Base-by-base conservation (phyloP, 306 rosid species). In the Notholithocarpus densiflorus region DNA sequence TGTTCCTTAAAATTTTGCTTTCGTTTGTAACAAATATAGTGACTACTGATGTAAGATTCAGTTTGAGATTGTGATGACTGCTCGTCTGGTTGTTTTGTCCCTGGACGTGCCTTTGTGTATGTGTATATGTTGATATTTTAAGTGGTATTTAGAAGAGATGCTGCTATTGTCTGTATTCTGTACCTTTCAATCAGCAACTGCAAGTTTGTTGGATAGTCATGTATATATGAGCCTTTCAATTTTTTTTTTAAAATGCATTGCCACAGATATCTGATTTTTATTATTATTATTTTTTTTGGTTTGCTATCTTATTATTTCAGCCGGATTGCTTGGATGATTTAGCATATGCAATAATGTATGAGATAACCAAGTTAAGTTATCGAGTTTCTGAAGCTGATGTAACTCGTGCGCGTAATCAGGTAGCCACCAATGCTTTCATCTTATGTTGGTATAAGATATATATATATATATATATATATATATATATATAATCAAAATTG, bases 351-450 rank as follows among this genome's bases (percentile, higher is more conserved):
- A 90, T 93, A 77, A 91, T 93, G 98, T 82, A 90, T 68, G 97
- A 93, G 85, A 84, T 82, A 23, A 93, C 97, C 80, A 93, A 93
- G 82, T 84, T 93, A 79, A 93, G 84, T 65, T 89, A 89, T 72
- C 91, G 92, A 55, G 97, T 91, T 83, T 89, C 97, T 34, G 94
- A 91, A 76, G 92, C 87, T 84, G 95, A 93, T 77, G 97, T 93
- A 32, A 81, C 85, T 18, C 93, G 98, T 17, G 98, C 98, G 1
- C 88, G 98, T 71, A 93, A 93, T 86, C 98, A 93, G 98, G 98
- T 93, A 79, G 51, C 77, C 23, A 26, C 77, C 60, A 52, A 6
- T 32, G 7, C 43, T 57, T 79, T 56, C 4, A 17, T 77, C 73
- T 79, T 10, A 45, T 6, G 48, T 12, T 4, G 68, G 9, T 70